A percentile compares a stretch with the other conserved stretches of the same genome.
phyloP scores from a whole-genome alignment of 1,284 basidiomycete genomes.

The Kwoniella shivajii region DNA sequence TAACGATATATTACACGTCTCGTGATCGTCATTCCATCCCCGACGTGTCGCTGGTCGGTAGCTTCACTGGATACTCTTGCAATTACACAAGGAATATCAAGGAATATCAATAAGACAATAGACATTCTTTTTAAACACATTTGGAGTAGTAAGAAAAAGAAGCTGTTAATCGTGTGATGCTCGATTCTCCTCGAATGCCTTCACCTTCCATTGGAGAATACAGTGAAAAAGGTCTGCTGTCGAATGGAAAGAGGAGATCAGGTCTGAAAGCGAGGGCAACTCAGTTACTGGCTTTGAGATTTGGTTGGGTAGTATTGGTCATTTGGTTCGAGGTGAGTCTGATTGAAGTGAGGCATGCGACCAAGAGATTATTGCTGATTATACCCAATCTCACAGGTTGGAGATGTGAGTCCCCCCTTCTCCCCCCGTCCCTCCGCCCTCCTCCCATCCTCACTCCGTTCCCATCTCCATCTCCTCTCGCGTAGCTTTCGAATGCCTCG shows the following conservation, averaged over 20 bases:
- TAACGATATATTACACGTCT: no score
- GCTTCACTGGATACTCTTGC: no score
- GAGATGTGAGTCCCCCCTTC: constrained; percentile 37
- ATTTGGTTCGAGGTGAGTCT: constrained; percentile 75
- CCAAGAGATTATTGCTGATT: no score
- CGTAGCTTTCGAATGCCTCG: no score
- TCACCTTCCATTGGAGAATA: constrained; percentile 4
- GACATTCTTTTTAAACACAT: no score
- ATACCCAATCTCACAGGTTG: no score
- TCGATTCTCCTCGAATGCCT: constrained; percentile 11
- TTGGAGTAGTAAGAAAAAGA: no score
- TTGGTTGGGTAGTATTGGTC: constrained; percentile 64
- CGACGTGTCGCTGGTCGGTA: no score
- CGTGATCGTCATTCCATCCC: no score
- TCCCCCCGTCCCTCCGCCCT: background rate
- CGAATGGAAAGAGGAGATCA: constrained; percentile 22
- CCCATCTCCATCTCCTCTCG: background rate
- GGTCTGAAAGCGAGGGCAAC: constrained; percentile 38
- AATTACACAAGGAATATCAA: no score
- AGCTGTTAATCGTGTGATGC: constrained; percentile 5
- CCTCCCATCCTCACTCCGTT: background rate
- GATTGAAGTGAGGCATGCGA: no score
- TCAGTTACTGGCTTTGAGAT: constrained; percentile 55
- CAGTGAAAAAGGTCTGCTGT: background rate
- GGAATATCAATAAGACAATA: no score